Base-by-base conservation (phyloP, 2,329 filamentous ascomycete genomes). In the Macrophomina tecta region DNA sequence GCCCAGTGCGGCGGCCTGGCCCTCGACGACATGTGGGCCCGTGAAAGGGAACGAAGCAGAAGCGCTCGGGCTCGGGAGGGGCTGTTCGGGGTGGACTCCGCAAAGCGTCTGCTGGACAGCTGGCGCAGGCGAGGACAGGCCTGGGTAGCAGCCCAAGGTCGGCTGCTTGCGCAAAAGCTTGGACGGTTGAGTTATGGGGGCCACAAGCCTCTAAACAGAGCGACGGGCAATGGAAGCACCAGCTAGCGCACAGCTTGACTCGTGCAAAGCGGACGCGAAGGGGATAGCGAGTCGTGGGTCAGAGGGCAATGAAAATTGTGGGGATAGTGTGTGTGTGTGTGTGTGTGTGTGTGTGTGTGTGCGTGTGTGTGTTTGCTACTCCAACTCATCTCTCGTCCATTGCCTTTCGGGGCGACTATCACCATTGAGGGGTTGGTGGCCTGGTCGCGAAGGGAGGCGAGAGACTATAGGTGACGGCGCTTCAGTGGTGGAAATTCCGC, bases 261-360 rank as follows among this genome's bases (percentile, higher is more conserved):
- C 58, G 45, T 62, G 58, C 32, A 62, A 62, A 62, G 30, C 58
- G 58, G 51, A 62, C 45, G 58, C 58, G 58, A 62, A 28, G 36
- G 4, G 7, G 28, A 1, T n/a, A 32, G 45, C 58, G 58, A 62
- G 42, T 62, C 58, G 58, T 49, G 58, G 58, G 32, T 45, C 5
- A 11, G 45, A n/a, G 58, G 58, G 58, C 58, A 62, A 11, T 6
- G 58, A 62, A 38, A 48, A 34, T n/a, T 61, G 56, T 61, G 56
- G 49, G 56, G 56, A 38, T 38, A 38, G 5, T 38, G 18, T 18
- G 18, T 18, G 18, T 18, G 18, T 18, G 18, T 18, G 18, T 18
- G 18, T 18, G 18, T 23, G 38, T 45, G 16, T 16, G 55, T 11
- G 38, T 38, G 42, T 61, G 18, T 18, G 18, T 18, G 18, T 18